Evolutionary conservation across 805 yeast genomes (phyloP).

Genomic region (Candida pseudoglaebosa): DNA sequence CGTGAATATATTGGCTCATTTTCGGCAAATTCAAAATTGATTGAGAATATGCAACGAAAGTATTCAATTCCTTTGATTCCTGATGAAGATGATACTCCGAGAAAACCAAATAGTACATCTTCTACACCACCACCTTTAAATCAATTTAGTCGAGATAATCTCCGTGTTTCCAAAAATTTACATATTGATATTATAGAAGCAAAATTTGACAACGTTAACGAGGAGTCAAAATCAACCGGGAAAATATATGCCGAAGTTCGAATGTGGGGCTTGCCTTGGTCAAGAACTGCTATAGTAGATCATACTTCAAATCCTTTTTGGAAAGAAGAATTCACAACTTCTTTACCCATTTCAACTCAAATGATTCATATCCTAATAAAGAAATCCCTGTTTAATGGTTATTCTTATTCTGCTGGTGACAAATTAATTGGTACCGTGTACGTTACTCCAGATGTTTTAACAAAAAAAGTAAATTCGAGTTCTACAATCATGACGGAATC

Average conservation of each 20-base stretch:
- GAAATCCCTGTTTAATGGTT: slow-evolving; percentile 20
- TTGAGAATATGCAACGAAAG: too few species aligned
- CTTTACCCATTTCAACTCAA: slow-evolving; percentile 53
- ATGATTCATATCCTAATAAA: slow-evolving; percentile 48
- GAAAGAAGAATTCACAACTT: slow-evolving; percentile 72
- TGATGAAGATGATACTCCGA: too few species aligned
- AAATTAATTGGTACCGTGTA: slow-evolving; percentile 50
- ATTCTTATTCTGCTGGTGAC: slow-evolving; percentile 30
- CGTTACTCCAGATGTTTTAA: slow-evolving; percentile 49
- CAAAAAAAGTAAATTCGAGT: slow-evolving; percentile 25
- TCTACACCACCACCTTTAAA: slow-evolving; percentile 8
- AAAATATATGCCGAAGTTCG: slow-evolving; percentile 64
- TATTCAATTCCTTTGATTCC: too few species aligned
- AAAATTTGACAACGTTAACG: slow-evolving; percentile 33
- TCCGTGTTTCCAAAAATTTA: slow-evolving; percentile 53
- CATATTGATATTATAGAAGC: slow-evolving; percentile 65
- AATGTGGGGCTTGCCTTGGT: slow-evolving; percentile 74
- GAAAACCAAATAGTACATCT: background rate
- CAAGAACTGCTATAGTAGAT: slow-evolving; percentile 64
- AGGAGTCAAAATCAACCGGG: slow-evolving; percentile 6
- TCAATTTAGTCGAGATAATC: slow-evolving; percentile 26
- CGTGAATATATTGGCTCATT: slow-evolving; percentile 47
- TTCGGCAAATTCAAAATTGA: slow-evolving; percentile 7
- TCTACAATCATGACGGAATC: slow-evolving; percentile 33
- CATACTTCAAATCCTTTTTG: slow-evolving; percentile 62